Base-by-base conservation (phyloP, 1,139 yeast genomes). In the Suhomyces guaymorum region DNA sequence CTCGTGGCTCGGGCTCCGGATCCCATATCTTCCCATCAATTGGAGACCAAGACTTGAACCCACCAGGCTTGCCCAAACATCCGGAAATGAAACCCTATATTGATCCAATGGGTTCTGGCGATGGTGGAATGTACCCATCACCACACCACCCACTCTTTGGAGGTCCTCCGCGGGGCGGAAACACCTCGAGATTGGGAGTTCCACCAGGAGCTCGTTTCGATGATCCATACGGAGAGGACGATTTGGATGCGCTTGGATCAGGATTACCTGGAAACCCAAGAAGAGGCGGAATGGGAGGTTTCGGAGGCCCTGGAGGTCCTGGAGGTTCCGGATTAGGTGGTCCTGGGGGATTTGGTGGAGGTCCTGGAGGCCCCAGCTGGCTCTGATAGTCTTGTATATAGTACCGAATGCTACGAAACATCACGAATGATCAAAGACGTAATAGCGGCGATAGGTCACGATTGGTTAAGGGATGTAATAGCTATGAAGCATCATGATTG, bases 41-140 rank as follows among this genome's bases (percentile, higher is more conserved):
- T 29, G 83, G 82, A 0, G 73, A 70, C 28, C 55, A 63, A 15
- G 84, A 78, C 49, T 56, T 76, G 32, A 61, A 72, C 43, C 82
- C 82, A 0, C 70, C 73, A 1, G 80, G 76, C 1, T 32, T 63
- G 16, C 57, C 64, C 1, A 63, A 57, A 32, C 51, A 72, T 38
- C 82, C 81, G 2, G 47, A 51, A 5, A 42, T 73, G 47, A 56
- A 52, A 39, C 74, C 78, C 2, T 67, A 49, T 34, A 32, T 73
- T 14, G 76, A 72, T 39, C 69, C 68, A 1, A 39, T 52, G 26
- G 26, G 33, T n/a, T 42, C 42, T 0, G 47, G 51, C 16, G 61
- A 56, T 19, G 76, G 78, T 4, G 82, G 82, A 0, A 77, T 78
- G 83, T 59, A 73, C 41, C 80, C 81, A 1, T 63, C 74, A 8